phyloP scores from a whole-genome alignment of 257 asterid species.

The Eucommia ulmoides region DNA sequence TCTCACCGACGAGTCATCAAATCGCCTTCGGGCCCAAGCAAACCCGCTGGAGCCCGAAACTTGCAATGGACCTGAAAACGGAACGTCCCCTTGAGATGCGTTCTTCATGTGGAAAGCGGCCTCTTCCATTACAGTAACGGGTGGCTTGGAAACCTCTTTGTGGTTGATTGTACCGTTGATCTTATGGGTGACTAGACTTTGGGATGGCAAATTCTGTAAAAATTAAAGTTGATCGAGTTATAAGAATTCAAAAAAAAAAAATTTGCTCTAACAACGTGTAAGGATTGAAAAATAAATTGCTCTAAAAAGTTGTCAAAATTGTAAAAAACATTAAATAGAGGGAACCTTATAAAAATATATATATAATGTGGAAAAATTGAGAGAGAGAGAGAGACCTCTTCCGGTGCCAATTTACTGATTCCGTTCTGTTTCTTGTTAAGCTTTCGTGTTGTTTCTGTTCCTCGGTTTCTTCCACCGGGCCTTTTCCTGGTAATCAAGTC shows the following conservation, averaged over 20 bases:
- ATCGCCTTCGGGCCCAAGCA: conserved; percentile 81
- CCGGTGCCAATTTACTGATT: conserved; percentile 53
- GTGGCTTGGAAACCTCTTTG: conserved; percentile 39
- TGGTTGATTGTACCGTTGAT: conserved; percentile 14
- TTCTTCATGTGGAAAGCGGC: conserved; percentile 57
- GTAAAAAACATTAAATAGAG: too few species aligned
- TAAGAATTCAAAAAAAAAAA: not conserved
- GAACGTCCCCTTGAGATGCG: conserved; percentile 81
- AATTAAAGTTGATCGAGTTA: conserved; percentile 1
- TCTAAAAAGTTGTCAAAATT: too few species aligned
- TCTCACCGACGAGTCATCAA: conserved; percentile 50
- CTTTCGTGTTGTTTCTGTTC: conserved; percentile 56
- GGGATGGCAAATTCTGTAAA: conserved; percentile 49
- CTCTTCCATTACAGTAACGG: conserved; percentile 27
- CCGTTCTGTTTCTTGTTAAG: conserved; percentile 59
- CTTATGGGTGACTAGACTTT: conserved; percentile 32
- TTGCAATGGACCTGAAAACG: conserved; percentile 68
- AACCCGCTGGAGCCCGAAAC: conserved; percentile 90
- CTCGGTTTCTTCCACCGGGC: conserved; percentile 59
- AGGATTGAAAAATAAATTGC: too few species aligned
- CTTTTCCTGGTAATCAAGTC: conserved; percentile 31
- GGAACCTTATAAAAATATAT: too few species aligned
- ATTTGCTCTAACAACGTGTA: too few species aligned
- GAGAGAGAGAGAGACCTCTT: conserved; percentile 45
- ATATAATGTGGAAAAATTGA: too few species aligned